Evolutionary conservation across 2,329 filamentous ascomycete species (phyloP), one percentile per base, ranked within the genome.

Genomic region (Arthrinium puccinioides): DNA sequence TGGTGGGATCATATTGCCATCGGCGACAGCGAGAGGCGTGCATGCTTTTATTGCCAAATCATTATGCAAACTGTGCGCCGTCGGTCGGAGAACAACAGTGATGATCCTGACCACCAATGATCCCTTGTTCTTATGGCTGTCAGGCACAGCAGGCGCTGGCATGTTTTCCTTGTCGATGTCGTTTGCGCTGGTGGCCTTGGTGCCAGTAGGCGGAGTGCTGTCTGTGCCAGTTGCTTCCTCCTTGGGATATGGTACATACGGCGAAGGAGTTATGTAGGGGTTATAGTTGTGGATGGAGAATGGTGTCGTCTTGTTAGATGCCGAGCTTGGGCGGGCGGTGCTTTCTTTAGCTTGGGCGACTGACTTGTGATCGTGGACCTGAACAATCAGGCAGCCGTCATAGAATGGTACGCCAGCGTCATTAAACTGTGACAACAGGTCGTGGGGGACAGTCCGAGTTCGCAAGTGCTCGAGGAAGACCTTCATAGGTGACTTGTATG

Each of bases 241-340:
- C 44, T 72, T 74, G 29, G 82, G 87, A 54, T 82, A 94, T 1
- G 87, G 81, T 1, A 78, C 84, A 55, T 83, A 88, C 0, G 89
- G 79, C 0, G 92, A 97, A 0, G 90, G 92, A 0, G 89, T 96
- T 32, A 97, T 72, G 52, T 87, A 92, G 43, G 81, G 80, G 53
- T 88, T 95, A 57, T 89, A 86, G 57, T 94, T 95, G 60, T 98
- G 89, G 30, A 98, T 82, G 1, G 89, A 96, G 45, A 86, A 90
- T 9, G 82, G 79, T 4, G 72, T 65, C 26, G 74, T 74, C 37
- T 81, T 82, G 46, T 71, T 79, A 24, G 76, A 74, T 15, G 73
- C 67, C 2, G 76, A 68, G 19, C 66, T 66, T 36, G 65, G 69
- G 34, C 67, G 72, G 39, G 66, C 64, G 49, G 68, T 69, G 47